phyloP scores from a whole-genome alignment of 2,329 filamentous ascomycete genomes.

The Gaeumannomyces sp. region DNA sequence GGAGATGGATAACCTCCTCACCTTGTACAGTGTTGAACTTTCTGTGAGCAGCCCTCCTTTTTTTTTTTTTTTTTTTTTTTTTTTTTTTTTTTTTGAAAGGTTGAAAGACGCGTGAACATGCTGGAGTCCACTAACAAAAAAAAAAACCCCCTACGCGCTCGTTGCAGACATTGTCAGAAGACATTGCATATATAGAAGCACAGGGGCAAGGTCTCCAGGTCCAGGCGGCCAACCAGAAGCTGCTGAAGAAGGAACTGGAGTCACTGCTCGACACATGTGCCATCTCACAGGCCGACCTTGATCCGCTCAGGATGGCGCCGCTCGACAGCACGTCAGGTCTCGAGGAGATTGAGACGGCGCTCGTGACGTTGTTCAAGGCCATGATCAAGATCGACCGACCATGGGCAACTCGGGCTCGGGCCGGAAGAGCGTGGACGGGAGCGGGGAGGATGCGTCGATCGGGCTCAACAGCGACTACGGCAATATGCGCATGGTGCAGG shows the following conservation, averaged over 20 bases:
- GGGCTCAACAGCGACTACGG: conserved; percentile 68
- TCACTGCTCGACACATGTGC: conserved; percentile 86
- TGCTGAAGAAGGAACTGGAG: conserved; percentile 83
- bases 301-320: conserved; percentile 65
- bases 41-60: conserved; percentile 52
- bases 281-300: conserved; percentile 70
- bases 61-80: conserved; percentile 3
- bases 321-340: conserved; percentile 66
- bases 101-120: not conserved
- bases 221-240: conserved; percentile 92
- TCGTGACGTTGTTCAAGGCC: conserved; percentile 82
- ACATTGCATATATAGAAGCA: conserved; percentile 95
- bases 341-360: conserved; percentile 67
- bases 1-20: conserved; percentile 88
- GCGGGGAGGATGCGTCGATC: conserved; percentile 35
- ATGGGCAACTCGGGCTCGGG: conserved; percentile 48
- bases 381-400: conserved; percentile 86
- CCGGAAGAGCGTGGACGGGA: conserved; percentile 39
- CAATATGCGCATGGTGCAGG: conserved; percentile 87
- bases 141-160: not conserved
- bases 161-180: conserved; percentile 77
- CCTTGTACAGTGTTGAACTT: conserved; percentile 89
- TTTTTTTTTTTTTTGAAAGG: too few species aligned
- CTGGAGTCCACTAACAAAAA: conserved; percentile 18
- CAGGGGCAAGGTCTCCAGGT: conserved; percentile 96